Evolutionary conservation across 345 rosid genomes (phyloP).

Genomic region (Draba incana): DNA sequence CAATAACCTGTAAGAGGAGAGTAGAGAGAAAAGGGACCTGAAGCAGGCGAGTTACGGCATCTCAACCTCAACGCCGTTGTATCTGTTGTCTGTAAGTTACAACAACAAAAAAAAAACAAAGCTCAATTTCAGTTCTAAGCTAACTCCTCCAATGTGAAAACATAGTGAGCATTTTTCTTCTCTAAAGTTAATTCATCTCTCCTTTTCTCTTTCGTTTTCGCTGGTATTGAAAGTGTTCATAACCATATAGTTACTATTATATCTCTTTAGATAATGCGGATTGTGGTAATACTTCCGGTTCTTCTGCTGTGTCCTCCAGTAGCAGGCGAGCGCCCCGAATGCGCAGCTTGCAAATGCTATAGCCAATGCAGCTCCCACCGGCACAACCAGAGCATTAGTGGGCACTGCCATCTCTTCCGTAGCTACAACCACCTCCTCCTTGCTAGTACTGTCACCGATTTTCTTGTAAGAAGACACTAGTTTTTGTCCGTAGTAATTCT

Average conservation of each 20-base stretch:
- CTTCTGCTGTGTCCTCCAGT: slow-evolving; percentile 97
- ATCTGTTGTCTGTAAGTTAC: slow-evolving; percentile 40
- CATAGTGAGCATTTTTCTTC: slow-evolving; percentile 31
- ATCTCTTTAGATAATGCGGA: slow-evolving; percentile 83
- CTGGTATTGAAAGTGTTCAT: slow-evolving; percentile 44
- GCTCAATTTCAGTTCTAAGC: slow-evolving; percentile 29
- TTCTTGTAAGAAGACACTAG: slow-evolving; percentile 72
- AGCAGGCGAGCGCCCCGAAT: slow-evolving; percentile 94
- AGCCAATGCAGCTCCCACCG: slow-evolving; percentile 95
- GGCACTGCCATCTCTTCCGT: slow-evolving; percentile 64
- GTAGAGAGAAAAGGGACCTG: slow-evolving; percentile 29
- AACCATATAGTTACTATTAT: slow-evolving; percentile 53
- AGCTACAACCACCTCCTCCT: slow-evolving; percentile 47
- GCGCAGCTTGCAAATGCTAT: slow-evolving; percentile 97
- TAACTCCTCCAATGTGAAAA: slow-evolving; percentile 25
- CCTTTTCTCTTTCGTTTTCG: slow-evolving; percentile 44
- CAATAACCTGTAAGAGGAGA: slow-evolving; percentile 37
- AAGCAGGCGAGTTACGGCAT: slow-evolving; percentile 32
- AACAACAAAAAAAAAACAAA: slow-evolving; percentile 30
- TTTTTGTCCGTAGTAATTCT: slow-evolving; percentile 62
- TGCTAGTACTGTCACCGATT: slow-evolving; percentile 45
- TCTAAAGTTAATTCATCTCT: slow-evolving; percentile 33
- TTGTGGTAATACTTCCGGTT: slow-evolving; percentile 91
- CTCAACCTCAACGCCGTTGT: slow-evolving; percentile 41
- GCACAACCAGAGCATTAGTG: slow-evolving; percentile 80